Evolutionary conservation across 805 yeast species (phyloP).

Genomic region (Debaryomyces tyrocola): DNA sequence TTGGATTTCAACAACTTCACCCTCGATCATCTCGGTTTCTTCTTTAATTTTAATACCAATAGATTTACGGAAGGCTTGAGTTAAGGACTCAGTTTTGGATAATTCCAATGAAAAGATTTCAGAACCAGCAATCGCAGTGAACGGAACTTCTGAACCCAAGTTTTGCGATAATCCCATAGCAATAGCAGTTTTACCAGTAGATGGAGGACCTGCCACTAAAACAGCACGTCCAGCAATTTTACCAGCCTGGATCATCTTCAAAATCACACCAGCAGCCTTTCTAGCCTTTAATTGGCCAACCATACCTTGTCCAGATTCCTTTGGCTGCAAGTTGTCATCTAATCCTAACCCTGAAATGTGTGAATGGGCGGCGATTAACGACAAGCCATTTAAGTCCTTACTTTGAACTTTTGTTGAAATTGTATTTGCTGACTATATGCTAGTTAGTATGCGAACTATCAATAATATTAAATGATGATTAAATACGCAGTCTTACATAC

Average conservation of each 20-base stretch:
- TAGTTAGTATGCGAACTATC: not conserved
- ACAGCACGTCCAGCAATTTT: conserved; percentile 97
- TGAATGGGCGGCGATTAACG: conserved; percentile 94
- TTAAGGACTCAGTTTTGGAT: conserved; percentile 92
- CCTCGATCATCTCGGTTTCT: conserved; percentile 96
- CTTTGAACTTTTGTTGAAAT: conserved; percentile 33
- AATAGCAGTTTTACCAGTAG: conserved; percentile 97
- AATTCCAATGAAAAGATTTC: conserved; percentile 91
- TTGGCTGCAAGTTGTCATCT: conserved; percentile 85
- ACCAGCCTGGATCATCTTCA: conserved; percentile 91
- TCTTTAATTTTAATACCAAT: conserved; percentile 95
- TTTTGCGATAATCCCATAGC: conserved; percentile 90
- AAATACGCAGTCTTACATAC: not conserved
- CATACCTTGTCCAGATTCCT: conserved; percentile 84
- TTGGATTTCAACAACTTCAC: conserved; percentile 97
- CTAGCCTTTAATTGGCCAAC: conserved; percentile 96
- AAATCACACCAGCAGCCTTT: conserved; percentile 91
- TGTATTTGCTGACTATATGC: conserved; percentile 16
- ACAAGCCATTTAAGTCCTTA: conserved; percentile 46
- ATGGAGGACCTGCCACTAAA: conserved; percentile 95
- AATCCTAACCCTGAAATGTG: conserved; percentile 97
- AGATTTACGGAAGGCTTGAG: conserved; percentile 94
- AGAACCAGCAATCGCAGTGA: conserved; percentile 92
- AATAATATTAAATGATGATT: not conserved
- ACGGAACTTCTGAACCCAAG: conserved; percentile 80